Evolutionary conservation across 805 yeast genomes (phyloP).

Genomic region (Metschnikowia rubicola): DNA sequence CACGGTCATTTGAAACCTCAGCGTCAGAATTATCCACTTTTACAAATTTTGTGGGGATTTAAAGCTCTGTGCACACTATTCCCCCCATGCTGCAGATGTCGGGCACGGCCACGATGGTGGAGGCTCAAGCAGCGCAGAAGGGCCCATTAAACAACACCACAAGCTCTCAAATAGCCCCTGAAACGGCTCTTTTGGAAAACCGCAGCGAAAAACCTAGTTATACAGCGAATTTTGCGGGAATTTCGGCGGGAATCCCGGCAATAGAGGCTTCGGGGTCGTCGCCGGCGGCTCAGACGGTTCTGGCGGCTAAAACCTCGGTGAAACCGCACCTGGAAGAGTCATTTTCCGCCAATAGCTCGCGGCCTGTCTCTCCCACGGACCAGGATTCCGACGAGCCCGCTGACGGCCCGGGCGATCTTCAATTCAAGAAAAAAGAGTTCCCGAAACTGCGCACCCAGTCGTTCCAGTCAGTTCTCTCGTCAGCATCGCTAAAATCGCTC

Average conservation of each 20-base stretch:
- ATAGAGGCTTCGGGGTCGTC: no score
- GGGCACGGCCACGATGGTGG: slow-evolving; percentile 6
- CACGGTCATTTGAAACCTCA: no score
- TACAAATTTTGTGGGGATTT: no score
- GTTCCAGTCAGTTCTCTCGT: slow-evolving; percentile 42
- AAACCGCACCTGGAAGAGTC: not conserved
- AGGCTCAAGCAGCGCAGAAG: not conserved
- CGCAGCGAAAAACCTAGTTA: no score
- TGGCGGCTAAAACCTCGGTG: not conserved
- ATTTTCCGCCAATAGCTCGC: not conserved
- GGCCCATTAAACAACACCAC: not conserved
- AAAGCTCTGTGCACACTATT: not conserved
- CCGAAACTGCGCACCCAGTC: slow-evolving; percentile 38
- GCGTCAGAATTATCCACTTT: no score
- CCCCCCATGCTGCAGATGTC: not conserved
- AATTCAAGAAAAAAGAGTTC: slow-evolving; percentile 39
- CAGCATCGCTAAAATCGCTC: slow-evolving; percentile 40
- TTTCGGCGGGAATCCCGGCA: no score
- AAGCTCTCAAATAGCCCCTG: not conserved
- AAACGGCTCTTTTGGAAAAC: not conserved
- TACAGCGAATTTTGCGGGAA: no score
- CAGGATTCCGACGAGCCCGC: slow-evolving; percentile 6
- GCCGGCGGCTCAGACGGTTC: not conserved
- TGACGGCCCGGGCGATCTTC: slow-evolving; percentile 18
- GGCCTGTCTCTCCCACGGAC: slow-evolving; percentile 6